These are phyloP conservation scores for Umbelopsis ramanniana DNA, from an alignment of 192 early-diverging fungal species.

Conservation along the genomic window DNA sequence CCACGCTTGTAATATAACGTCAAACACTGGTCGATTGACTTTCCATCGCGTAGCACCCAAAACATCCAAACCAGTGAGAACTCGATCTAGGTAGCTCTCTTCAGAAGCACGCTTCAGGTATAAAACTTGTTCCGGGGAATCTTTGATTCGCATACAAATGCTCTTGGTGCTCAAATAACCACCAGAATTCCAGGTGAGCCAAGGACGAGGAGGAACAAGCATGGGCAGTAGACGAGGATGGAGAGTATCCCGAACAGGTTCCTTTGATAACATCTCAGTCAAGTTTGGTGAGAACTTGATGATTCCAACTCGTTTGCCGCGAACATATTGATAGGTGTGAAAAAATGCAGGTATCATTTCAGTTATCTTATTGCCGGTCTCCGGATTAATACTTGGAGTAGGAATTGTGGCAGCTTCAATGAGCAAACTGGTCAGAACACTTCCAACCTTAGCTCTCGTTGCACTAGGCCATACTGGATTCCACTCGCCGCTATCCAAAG, in stretches of 20 bases:
- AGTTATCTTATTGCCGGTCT: slow-evolving; percentile 55
- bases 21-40: slow-evolving; percentile 83
- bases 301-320: slow-evolving; percentile 73
- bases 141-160: slow-evolving; percentile 77
- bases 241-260: slow-evolving; percentile 60
- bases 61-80: slow-evolving; percentile 83
- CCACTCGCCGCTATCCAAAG: slow-evolving; percentile 31
- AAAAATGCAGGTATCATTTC: slow-evolving; percentile 80
- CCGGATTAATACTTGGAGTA: slow-evolving; percentile 59
- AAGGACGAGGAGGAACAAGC: slow-evolving; percentile 90
- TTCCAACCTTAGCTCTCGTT: slow-evolving; percentile 51
- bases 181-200: slow-evolving; percentile 84
- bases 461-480: slow-evolving; percentile 42
- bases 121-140: slow-evolving; percentile 70
- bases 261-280: slow-evolving; percentile 66
- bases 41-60: slow-evolving; percentile 88
- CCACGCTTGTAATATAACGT: slow-evolving; percentile 85
- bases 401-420: slow-evolving; percentile 75
- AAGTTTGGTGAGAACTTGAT: slow-evolving; percentile 72
- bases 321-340: slow-evolving; percentile 65
- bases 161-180: slow-evolving; percentile 81
- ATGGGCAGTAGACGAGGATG: slow-evolving; percentile 88
- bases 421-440: slow-evolving; percentile 60
- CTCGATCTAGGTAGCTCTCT: slow-evolving; percentile 63
- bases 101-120: slow-evolving; percentile 84